These are phyloP conservation scores for Acidiella bohemica DNA, from an alignment of 495 filamentous ascomycete species.

Conservation along the genomic window DNA sequence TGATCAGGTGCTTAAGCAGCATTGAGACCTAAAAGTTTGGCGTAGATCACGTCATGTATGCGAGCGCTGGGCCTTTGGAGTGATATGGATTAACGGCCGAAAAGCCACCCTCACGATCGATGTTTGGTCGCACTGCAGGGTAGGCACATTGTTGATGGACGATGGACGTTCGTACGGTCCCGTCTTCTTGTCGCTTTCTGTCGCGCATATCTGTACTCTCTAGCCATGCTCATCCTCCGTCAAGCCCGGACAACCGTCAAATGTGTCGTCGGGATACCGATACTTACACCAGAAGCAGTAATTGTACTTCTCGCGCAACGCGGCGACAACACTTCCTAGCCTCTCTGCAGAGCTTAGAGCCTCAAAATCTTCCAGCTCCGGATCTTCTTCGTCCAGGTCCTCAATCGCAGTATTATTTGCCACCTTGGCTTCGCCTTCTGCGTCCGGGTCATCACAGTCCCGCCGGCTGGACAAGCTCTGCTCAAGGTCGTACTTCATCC, in stretches of 20 bases:
- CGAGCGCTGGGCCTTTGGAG: no score
- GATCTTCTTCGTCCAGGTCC: slow-evolving; percentile 70
- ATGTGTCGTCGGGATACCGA: slow-evolving; percentile 49
- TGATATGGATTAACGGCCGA: no score
- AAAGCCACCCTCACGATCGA: no score
- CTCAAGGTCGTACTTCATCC: slow-evolving; percentile 57
- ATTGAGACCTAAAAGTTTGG: no score
- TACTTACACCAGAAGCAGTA: slow-evolving; percentile 99
- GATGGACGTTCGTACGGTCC: no score
- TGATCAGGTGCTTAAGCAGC: no score
- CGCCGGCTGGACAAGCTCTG: slow-evolving; percentile 45
- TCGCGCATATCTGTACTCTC: no score
- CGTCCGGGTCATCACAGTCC: slow-evolving; percentile 38
- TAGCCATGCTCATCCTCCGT: slow-evolving; percentile 89
- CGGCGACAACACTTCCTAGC: slow-evolving; percentile 47
- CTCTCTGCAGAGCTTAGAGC: slow-evolving; percentile 48
- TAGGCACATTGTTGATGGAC: no score
- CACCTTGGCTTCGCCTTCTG: slow-evolving; percentile 43
- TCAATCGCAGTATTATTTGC: slow-evolving; percentile 49
- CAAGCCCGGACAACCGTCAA: slow-evolving; percentile 82
- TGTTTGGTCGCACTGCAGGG: no score
- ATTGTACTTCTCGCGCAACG: slow-evolving; percentile 52
- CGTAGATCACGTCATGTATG: no score
- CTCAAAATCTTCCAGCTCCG: slow-evolving; percentile 75
- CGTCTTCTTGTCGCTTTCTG: no score